phyloP scores from a whole-genome alignment of 257 asterid species.

The Fraxinus cuspidata region DNA sequence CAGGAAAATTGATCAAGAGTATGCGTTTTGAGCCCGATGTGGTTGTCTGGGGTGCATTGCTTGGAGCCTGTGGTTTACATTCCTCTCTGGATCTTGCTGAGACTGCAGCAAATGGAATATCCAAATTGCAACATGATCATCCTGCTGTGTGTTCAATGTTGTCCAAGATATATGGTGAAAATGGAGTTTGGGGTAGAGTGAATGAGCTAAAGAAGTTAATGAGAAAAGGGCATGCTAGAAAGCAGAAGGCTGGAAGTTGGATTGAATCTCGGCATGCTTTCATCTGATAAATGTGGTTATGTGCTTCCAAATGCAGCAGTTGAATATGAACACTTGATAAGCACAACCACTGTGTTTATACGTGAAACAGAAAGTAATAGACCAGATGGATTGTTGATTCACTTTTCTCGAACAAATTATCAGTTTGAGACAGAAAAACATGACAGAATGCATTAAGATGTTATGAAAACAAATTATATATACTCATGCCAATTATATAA shows the following conservation, averaged over 20 bases:
- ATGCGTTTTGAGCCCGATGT: constrained; percentile 85
- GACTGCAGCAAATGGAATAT: constrained; percentile 57
- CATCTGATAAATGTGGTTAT: not conserved
- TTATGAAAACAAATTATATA: too few species aligned
- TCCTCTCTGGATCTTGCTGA: constrained; percentile 56
- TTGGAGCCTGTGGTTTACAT: constrained; percentile 68
- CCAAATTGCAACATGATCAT: constrained; percentile 53
- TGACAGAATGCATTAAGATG: not conserved
- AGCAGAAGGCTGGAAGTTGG: constrained; percentile 83
- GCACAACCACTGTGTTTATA: not conserved
- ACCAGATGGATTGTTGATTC: not conserved
- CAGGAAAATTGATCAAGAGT: constrained; percentile 43
- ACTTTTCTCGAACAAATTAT: not conserved
- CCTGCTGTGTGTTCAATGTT: constrained; percentile 60
- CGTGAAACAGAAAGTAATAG: not conserved
- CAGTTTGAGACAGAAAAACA: not conserved
- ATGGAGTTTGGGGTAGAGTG: constrained; percentile 42
- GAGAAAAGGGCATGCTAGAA: constrained; percentile 39
- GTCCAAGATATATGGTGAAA: constrained; percentile 56
- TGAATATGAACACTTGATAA: not conserved
- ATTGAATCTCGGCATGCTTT: constrained; percentile 25
- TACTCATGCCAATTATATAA: not conserved
- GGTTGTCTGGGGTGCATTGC: constrained; percentile 77
- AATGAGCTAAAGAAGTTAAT: constrained; percentile 49
- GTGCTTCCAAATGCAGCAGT: not conserved